A percentile compares a stretch with the other conserved stretches of the same genome.
Evolutionary conservation across 2,329 filamentous ascomycete genomes (phyloP).

Genomic region (Annulohypoxylon truncatum): DNA sequence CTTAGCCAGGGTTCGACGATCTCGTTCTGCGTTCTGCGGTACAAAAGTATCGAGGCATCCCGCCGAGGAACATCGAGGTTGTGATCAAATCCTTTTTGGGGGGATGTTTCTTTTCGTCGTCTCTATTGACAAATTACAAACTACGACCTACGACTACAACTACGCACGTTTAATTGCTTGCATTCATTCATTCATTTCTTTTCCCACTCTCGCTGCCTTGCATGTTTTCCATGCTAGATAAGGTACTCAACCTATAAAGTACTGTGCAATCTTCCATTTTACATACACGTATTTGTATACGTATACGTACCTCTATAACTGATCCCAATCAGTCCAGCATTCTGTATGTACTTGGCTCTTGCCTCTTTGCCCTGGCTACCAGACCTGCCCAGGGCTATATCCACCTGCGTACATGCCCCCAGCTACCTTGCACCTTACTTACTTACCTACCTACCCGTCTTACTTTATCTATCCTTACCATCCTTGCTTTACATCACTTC

Average conservation of each 20-base stretch:
- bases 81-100: conserved; percentile 29
- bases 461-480: conserved; percentile 41
- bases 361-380: conserved; percentile 7
- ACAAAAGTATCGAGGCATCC: conserved; percentile 48
- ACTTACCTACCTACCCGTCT: conserved; percentile 30
- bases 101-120: conserved; percentile 16
- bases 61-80: conserved; percentile 42
- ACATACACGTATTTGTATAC: background rate
- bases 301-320: conserved; percentile 11
- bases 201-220: conserved; percentile 32
- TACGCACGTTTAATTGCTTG: conserved; percentile 25
- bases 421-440: conserved; percentile 11
- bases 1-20: conserved; percentile 47
- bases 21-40: conserved; percentile 42
- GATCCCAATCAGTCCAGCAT: background rate
- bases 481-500: conserved; percentile 42
- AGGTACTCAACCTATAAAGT: conserved; percentile 22
- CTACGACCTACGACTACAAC: background rate
- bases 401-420: conserved; percentile 13
- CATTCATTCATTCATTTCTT: conserved; percentile 25
- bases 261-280: conserved; percentile 4
- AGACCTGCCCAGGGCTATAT: conserved; percentile 4
- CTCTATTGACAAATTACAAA: conserved; percentile 1
- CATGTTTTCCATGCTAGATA: conserved; percentile 34
- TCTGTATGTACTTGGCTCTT: background rate